Conservation (phyloP, 176 grass and related monocot species). For the Oropetium thomaeum region DNA sequence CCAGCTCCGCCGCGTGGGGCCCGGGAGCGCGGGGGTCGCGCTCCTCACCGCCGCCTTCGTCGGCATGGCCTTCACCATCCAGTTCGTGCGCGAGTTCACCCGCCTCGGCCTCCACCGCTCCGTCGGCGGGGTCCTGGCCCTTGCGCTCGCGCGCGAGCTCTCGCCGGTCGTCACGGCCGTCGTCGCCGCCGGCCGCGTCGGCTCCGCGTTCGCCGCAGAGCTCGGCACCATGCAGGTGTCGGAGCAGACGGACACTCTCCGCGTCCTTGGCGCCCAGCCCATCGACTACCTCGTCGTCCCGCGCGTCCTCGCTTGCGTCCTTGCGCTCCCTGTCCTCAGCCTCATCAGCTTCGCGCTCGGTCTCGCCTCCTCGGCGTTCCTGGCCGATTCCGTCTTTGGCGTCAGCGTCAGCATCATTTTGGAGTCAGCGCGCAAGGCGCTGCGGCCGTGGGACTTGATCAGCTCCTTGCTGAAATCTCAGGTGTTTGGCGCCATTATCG, state of each 20-base stretch:
- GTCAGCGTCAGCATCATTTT: conserved; percentile 96
- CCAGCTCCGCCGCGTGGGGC: conserved; percentile 80
- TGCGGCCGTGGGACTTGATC: conserved; percentile 90
- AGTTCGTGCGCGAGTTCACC: conserved; percentile 99
- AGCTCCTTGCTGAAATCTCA: conserved; percentile 92
- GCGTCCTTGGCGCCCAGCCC: conserved; percentile 78
- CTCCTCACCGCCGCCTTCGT: conserved; percentile 93
- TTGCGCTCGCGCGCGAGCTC: conserved; percentile 83
- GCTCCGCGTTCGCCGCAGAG: conserved; percentile 96
- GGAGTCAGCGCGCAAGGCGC: conserved; percentile 80
- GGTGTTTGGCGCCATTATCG: conserved; percentile 85
- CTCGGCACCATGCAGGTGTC: conserved; percentile 99
- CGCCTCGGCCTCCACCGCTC: conserved; percentile 95
- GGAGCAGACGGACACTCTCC: conserved; percentile 89
- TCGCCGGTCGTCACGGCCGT: conserved; percentile 92
- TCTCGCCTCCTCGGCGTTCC: conserved; percentile 76
- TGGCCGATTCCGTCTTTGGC: conserved; percentile 84
- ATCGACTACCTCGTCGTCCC: conserved; percentile 89
- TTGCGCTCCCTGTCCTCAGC: conserved; percentile 79
- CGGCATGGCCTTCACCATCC: conserved; percentile 99
- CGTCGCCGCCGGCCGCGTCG: conserved; percentile 70
- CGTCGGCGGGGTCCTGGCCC: conserved; percentile 91
- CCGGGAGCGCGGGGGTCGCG: conserved; percentile 76
- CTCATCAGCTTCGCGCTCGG: conserved; percentile 83
- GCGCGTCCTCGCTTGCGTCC: conserved; percentile 80